Base-by-base conservation (phyloP, 306 rosid genomes). In the Sophora flavescens region DNA sequence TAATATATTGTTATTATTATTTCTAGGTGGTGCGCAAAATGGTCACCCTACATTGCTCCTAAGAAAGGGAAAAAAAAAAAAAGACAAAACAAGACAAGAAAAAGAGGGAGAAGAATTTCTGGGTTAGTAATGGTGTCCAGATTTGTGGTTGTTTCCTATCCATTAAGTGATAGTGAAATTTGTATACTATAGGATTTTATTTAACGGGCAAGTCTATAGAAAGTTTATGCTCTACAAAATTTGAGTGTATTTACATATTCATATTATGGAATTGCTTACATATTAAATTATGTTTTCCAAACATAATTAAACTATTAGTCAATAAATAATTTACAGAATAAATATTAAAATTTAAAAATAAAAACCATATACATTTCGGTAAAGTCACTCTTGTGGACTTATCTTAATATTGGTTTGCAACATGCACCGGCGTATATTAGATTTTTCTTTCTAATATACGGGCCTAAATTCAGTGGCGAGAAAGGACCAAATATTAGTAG, bases 11-110 rank as follows among this genome's bases (percentile, higher is more conserved):
- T 44, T 44, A 44, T 44, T 44, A 11, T 47, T 56, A 32, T 75
- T 68, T 48, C 65, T 64, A 78, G 53, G 88, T 74, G 84, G 88
- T 81, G 83, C n/a, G 86, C 88, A 44, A 78, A 84, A 74, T 72
- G 81, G 86, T 78, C 88, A 82, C 88, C 88, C 86, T 84, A 61
- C 53, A 59, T 33, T 15, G 35, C 52, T 59, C 48, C 15, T 48
- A 56, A 26, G 22, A 32, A n/a, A n/a, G n/a, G 38, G 14, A 6
- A 10, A 6, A 53, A 50, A 33, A 9, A 1, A 0, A 0, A 57
- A 36, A n/a, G n/a, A n/a, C n/a, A n/a, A n/a, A 63, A 14, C 8
- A 15, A 0, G 33, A 38, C 30, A 33, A 33, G 48, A 56, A 42
- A 56, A 44, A 28, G 77, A 47, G 50, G 60, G 63, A 39, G 51